Percentiles rank a stretch among this genome's conserved stretches.
phyloP scores from a whole-genome alignment of 169 alveolate genomes.

The Cryptosporidium andersoni region DNA sequence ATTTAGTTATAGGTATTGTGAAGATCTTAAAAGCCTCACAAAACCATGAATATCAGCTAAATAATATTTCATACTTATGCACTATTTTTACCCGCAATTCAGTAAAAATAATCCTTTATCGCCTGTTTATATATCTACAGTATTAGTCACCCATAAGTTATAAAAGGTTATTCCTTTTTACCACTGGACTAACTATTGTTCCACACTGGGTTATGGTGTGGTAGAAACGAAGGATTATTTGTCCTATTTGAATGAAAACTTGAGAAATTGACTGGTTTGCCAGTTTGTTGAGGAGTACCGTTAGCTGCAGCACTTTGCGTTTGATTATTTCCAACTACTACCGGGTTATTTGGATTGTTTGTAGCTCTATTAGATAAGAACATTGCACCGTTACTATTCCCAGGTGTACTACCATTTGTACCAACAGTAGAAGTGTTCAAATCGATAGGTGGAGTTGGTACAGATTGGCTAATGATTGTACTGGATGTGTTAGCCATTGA shows the following conservation, averaged over 20 bases:
- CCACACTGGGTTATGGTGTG: conserved; percentile 56
- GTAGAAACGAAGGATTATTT: conserved; percentile 5
- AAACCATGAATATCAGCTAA: no score
- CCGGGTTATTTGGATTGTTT: conserved; percentile 2
- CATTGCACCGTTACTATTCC: conserved; percentile 7
- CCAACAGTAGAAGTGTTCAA: conserved; percentile 3
- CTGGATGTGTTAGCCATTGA: no score
- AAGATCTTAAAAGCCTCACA: no score
- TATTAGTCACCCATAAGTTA: no score
- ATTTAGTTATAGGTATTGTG: no score
- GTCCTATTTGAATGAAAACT: conserved; percentile 61
- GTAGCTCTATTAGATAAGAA: no score
- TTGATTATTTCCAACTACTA: background rate
- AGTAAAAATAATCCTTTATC: no score
- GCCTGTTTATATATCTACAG: no score
- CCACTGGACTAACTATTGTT: conserved; percentile 6
- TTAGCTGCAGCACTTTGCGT: conserved; percentile 2
- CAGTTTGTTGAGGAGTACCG: conserved; percentile 7
- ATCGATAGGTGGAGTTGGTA: conserved; percentile 3
- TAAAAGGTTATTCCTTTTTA: no score
- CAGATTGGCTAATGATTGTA: background rate
- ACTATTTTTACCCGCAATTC: no score
- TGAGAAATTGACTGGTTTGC: conserved; percentile 42
- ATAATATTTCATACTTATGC: no score
- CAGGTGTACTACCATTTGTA: conserved; percentile 11